Conservation (phyloP, 176 grass and related monocot species). For the Carex cristatella region DNA sequence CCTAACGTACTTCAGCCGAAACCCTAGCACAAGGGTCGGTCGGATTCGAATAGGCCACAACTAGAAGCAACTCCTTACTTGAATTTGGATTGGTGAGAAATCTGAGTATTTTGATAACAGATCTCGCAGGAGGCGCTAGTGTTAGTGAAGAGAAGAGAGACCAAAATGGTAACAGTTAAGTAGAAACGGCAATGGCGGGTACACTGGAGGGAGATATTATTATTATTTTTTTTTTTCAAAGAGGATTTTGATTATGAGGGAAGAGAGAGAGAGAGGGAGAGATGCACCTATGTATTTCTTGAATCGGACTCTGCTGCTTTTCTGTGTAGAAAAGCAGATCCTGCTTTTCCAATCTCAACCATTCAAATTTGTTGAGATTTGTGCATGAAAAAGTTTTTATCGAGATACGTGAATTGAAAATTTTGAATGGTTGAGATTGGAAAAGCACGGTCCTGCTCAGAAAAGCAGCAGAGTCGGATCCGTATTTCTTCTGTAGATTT, state of each 20-base stretch:
- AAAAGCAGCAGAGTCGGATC: no score
- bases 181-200: slow-evolving; percentile 21
- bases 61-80: not conserved
- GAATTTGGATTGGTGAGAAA: not conserved
- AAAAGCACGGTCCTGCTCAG: no score
- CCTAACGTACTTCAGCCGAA: not conserved
- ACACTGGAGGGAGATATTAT: slow-evolving; percentile 7
- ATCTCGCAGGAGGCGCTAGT: not conserved
- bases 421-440: no score
- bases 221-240: slow-evolving; percentile 20
- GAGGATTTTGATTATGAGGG: not conserved
- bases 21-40: not conserved
- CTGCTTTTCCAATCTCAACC: no score
- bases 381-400: no score
- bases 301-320: no score
- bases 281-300: not conserved
- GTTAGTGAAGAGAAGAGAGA: not conserved
- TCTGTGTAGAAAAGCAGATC: no score
- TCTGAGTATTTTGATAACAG: not conserved
- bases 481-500: not conserved
- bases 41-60: not conserved
- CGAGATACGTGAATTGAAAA: no score
- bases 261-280: not conserved
- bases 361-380: no score
- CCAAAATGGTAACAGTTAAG: not conserved